A percentile compares a stretch with the other conserved stretches of the same genome.
Evolutionary conservation across 2,329 filamentous ascomycete species (phyloP).

Genomic region (Epichloe scottii): DNA sequence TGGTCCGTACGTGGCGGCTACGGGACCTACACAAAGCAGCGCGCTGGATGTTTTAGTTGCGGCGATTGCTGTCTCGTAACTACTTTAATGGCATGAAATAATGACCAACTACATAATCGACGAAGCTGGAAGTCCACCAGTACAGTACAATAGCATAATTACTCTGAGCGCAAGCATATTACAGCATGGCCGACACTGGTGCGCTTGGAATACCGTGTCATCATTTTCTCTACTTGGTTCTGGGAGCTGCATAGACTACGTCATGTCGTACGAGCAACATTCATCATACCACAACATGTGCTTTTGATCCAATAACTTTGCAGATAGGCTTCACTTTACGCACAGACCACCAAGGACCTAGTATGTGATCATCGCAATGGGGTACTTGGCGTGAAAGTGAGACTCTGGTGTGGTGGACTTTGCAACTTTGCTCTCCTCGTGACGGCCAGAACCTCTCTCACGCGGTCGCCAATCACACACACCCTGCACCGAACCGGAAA

Average conservation of each 20-base stretch:
- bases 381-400: not conserved
- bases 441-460: too few species aligned
- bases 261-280: not conserved
- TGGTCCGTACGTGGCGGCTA: constrained; percentile 40
- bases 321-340: not conserved
- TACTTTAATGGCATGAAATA: not conserved
- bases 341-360: not conserved
- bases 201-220: not conserved
- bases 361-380: not conserved
- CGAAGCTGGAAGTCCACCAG: too few species aligned
- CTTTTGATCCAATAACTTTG: not conserved
- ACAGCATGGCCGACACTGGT: not conserved
- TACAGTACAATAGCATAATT: not conserved
- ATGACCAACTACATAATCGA: not conserved
- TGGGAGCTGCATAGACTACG: not conserved
- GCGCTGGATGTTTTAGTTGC: constrained; percentile 57
- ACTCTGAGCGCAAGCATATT: not conserved
- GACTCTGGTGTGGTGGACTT: not conserved
- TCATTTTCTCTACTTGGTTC: not conserved
- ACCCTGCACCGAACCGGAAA: not conserved
- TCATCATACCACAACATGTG: not conserved
- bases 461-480: not conserved
- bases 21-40: constrained; percentile 49
- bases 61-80: constrained; percentile 31
- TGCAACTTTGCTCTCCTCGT: too few species aligned